phyloP scores from a whole-genome alignment of 805 yeast genomes.

The Candida caryicola region DNA sequence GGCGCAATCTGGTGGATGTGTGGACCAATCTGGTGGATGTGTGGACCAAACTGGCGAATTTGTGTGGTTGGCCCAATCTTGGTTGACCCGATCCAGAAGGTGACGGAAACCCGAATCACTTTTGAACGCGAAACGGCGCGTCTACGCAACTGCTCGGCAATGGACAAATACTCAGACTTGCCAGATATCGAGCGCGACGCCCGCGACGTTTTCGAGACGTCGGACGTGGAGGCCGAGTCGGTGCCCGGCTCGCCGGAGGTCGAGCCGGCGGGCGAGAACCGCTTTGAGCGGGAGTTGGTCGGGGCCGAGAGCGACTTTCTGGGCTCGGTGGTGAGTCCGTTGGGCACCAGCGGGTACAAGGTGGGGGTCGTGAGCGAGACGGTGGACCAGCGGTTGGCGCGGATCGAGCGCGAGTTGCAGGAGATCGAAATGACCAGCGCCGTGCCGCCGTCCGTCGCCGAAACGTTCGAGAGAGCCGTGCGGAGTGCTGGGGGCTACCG shows the following conservation, averaged over 20 bases:
- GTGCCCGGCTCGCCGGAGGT: not conserved
- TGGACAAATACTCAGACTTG: constrained; percentile 15
- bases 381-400: constrained; percentile 32
- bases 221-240: constrained; percentile 39
- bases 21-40: too few relatives aligned
- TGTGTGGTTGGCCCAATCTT: too few relatives aligned
- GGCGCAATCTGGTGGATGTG: too few relatives aligned
- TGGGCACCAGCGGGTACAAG: constrained; percentile 24
- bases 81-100: too few relatives aligned
- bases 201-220: constrained; percentile 45
- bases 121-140: too few relatives aligned
- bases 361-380: constrained; percentile 31
- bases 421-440: constrained; percentile 22
- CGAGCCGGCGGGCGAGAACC: not conserved
- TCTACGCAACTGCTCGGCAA: too few relatives aligned
- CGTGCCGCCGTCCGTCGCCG: not conserved
- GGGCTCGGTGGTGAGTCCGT: constrained; percentile 24
- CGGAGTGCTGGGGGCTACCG: not conserved
- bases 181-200: constrained; percentile 17
- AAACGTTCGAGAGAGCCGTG: not conserved
- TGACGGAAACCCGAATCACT: too few relatives aligned
- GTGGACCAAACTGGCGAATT: too few relatives aligned
- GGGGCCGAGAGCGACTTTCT: constrained; percentile 36
- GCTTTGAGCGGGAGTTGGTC: constrained; percentile 11
- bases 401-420: constrained; percentile 39